These are phyloP conservation scores for Amanita polypyramis DNA, from an alignment of 768 basidiomycete genomes.

Conservation along the genomic window DNA sequence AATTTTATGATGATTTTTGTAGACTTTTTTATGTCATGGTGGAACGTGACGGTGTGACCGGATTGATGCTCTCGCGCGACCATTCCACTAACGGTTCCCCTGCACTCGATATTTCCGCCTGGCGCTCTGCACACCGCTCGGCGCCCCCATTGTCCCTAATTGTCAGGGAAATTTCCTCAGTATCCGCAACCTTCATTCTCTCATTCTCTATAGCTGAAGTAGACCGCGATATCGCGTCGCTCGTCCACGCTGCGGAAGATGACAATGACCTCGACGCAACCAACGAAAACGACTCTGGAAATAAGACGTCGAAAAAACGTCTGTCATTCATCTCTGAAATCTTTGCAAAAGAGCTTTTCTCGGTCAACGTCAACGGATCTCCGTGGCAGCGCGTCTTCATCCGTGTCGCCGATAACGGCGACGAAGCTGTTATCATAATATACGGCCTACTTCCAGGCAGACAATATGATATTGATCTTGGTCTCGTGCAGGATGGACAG, in stretches of 20 bases:
- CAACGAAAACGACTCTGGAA: conserved; percentile 1
- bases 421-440: conserved; percentile 86
- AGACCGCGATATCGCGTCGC: conserved; percentile 27
- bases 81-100: conserved; percentile 18
- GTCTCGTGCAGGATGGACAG: conserved; percentile 54
- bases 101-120: conserved; percentile 22
- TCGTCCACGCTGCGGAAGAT: conserved; percentile 28
- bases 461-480: conserved; percentile 85
- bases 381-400: conserved; percentile 75
- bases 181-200: conserved; percentile 73
- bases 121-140: conserved; percentile 75
- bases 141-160: conserved; percentile 57
- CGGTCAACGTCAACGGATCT: conserved; percentile 70
- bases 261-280: conserved; percentile 21
- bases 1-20: neutral
- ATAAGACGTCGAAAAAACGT: conserved; percentile 9
- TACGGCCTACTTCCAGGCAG: conserved; percentile 83
- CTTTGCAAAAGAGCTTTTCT: conserved; percentile 55
- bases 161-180: conserved; percentile 76
- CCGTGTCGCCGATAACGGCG: conserved; percentile 67
- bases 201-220: conserved; percentile 37
- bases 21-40: neutral
- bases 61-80: conserved; percentile 4
- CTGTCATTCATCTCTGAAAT: conserved; percentile 49
- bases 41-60: conserved; percentile 4